Conservation (phyloP, 352 stramenopile species). For the Phytophthora meadii region DNA sequence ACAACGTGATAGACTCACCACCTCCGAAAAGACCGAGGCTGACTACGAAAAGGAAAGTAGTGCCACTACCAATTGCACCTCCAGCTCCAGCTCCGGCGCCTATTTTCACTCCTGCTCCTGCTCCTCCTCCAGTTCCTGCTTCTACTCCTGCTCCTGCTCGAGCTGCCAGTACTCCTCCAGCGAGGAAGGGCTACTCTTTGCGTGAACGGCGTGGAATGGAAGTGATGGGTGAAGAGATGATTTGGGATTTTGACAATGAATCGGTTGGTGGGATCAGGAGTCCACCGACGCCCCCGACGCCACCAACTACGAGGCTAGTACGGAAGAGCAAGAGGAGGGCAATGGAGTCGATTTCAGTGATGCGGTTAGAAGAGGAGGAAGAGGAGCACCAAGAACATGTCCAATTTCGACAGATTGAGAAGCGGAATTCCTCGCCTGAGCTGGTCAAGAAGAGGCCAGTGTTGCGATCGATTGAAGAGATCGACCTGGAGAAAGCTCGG, state of each 20-base stretch:
- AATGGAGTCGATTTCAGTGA: slow-evolving; percentile 30
- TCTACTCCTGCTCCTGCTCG: slow-evolving; percentile 15
- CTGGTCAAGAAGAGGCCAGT: slow-evolving; percentile 18
- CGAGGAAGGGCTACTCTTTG: slow-evolving; percentile 15
- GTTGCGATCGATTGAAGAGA: slow-evolving; percentile 30
- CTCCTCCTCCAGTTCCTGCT: slow-evolving; percentile 5
- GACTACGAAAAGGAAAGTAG: slow-evolving; percentile 32
- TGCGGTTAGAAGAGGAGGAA: slow-evolving; percentile 23
- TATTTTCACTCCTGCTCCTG: slow-evolving; percentile 5
- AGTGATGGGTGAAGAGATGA: slow-evolving; percentile 7
- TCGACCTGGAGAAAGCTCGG: slow-evolving; percentile 41
- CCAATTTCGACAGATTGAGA: not conserved
- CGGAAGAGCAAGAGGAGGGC: slow-evolving; percentile 32
- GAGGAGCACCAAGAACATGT: slow-evolving; percentile 12
- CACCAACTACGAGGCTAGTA: slow-evolving; percentile 14
- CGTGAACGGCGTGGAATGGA: slow-evolving; percentile 16
- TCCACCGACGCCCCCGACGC: slow-evolving; percentile 27
- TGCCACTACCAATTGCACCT: not conserved
- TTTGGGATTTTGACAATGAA: slow-evolving; percentile 35
- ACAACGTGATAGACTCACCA: slow-evolving; percentile 11
- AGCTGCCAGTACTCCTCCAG: slow-evolving; percentile 15
- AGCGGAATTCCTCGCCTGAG: slow-evolving; percentile 2
- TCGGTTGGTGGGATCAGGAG: slow-evolving; percentile 12
- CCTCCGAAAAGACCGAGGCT: slow-evolving; percentile 38
- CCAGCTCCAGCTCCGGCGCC: slow-evolving; percentile 1